Evolutionary conservation across 2,329 filamentous ascomycete genomes (phyloP).

Genomic region (Cercospora janseana): DNA sequence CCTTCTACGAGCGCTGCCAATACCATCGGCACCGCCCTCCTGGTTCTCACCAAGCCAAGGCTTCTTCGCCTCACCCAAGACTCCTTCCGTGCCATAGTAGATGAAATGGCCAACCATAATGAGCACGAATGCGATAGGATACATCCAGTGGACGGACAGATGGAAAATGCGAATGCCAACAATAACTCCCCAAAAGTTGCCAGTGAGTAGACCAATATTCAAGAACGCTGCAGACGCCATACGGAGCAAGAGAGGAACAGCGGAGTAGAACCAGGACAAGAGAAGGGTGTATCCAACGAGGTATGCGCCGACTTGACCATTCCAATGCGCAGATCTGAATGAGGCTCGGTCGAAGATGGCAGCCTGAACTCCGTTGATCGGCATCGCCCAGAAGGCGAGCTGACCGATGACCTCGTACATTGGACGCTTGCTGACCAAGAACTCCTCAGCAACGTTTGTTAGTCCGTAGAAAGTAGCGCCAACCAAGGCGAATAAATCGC

Average conservation of each 20-base stretch:
- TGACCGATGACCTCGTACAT: constrained; percentile 93
- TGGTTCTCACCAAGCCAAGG: constrained; percentile 91
- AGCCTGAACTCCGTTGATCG: constrained; percentile 88
- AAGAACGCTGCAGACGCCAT: constrained; percentile 92
- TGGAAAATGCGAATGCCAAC: constrained; percentile 87
- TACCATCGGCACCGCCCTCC: constrained; percentile 72
- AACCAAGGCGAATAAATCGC: constrained; percentile 85
- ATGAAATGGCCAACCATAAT: constrained; percentile 82
- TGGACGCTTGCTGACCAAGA: constrained; percentile 80
- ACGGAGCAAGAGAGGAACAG: constrained; percentile 83
- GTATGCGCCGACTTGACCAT: constrained; percentile 66
- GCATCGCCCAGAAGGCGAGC: constrained; percentile 79
- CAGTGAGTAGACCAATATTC: constrained; percentile 90
- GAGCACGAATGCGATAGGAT: constrained; percentile 90
- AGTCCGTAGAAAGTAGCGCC: constrained; percentile 90
- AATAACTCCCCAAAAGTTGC: constrained; percentile 95
- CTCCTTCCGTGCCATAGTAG: constrained; percentile 81
- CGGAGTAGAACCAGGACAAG: constrained; percentile 79
- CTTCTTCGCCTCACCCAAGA: constrained; percentile 85
- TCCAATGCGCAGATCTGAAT: constrained; percentile 56
- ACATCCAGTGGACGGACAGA: constrained; percentile 78
- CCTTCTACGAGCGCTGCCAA: constrained; percentile 79
- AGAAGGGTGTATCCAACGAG: constrained; percentile 85
- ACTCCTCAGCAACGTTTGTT: constrained; percentile 90
- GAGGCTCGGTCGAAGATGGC: constrained; percentile 83